phyloP scores from a whole-genome alignment of 1,284 basidiomycete genomes.

The Bothia castanella region DNA sequence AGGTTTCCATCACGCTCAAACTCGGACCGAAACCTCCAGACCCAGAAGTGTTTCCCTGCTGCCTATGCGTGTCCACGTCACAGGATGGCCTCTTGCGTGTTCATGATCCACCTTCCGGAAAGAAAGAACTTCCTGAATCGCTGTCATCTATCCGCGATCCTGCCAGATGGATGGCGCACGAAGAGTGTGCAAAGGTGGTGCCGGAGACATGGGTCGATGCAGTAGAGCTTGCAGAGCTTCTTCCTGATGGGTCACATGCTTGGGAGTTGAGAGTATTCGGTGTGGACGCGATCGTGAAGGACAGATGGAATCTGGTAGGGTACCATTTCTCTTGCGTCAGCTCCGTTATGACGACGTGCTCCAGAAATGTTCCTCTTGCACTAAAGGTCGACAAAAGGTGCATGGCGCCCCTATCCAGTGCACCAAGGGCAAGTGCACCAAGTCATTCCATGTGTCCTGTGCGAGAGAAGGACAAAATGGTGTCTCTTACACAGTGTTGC shows the following conservation, averaged over 20 bases:
- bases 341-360: conserved; percentile 6
- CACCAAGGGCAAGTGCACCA: conserved; percentile 88
- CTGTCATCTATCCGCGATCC: conserved; percentile 31
- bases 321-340: conserved; percentile 4
- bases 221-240: conserved; percentile 37
- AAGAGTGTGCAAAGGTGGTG: conserved; percentile 70
- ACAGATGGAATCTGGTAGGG: conserved; percentile 85
- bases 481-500: conserved; percentile 58
- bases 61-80: conserved; percentile 69
- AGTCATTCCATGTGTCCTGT: conserved; percentile 92
- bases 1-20: conserved; percentile 51
- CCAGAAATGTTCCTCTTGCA: conserved; percentile 87
- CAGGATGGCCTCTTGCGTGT: conserved; percentile 62
- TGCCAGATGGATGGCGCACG: conserved; percentile 66
- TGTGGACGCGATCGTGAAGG: conserved; percentile 81
- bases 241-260: conserved; percentile 33
- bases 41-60: conserved; percentile 64
- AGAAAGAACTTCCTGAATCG: conserved; percentile 45
- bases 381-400: conserved; percentile 58
- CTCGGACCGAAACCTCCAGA: conserved; percentile 58
- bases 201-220: conserved; percentile 87
- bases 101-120: conserved; percentile 58
- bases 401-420: conserved; percentile 94
- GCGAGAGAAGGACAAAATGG: conserved; percentile 60
- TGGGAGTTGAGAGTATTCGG: conserved; percentile 69